Percentiles rank a stretch among this genome's conserved stretches.
Conservation (phyloP, 257 asterid species). For the Solanum arcanum region DNA sequence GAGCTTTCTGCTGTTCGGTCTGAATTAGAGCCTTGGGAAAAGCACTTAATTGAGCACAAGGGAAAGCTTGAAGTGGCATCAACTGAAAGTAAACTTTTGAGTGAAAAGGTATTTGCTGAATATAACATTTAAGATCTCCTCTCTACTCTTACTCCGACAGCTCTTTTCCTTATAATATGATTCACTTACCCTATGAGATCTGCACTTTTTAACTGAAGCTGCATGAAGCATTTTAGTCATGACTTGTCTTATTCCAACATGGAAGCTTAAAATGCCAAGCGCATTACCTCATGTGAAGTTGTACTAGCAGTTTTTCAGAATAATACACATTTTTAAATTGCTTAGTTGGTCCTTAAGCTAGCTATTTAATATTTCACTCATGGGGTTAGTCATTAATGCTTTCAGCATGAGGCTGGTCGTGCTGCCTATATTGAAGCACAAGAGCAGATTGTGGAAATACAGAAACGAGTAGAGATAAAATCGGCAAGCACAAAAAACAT, state of each 20-base stretch:
- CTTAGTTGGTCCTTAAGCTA: neutral
- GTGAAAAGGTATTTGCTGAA: conserved; percentile 46
- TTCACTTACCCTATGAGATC: neutral
- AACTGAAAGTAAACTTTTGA: conserved; percentile 59
- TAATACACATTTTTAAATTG: neutral
- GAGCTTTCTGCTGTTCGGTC: conserved; percentile 84
- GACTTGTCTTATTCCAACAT: neutral
- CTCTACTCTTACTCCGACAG: neutral
- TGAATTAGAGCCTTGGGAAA: conserved; percentile 95
- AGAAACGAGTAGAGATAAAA: conserved; percentile 44
- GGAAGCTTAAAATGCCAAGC: neutral
- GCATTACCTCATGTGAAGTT: neutral
- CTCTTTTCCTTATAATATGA: neutral
- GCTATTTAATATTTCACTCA: neutral
- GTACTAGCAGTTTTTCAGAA: neutral
- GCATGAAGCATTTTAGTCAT: neutral
- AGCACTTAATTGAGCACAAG: conserved; percentile 67
- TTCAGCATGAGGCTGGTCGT: conserved; percentile 75
- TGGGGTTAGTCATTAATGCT: neutral
- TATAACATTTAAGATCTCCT: neutral
- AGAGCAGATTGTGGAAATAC: conserved; percentile 53
- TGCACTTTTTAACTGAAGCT: neutral
- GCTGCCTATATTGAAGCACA: conserved; percentile 82
- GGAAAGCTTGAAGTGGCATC: conserved; percentile 89
- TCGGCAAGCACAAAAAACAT: conserved; percentile 23